phyloP scores from a whole-genome alignment of 2,329 filamentous ascomycete species.

The Cladosporium phlei region DNA sequence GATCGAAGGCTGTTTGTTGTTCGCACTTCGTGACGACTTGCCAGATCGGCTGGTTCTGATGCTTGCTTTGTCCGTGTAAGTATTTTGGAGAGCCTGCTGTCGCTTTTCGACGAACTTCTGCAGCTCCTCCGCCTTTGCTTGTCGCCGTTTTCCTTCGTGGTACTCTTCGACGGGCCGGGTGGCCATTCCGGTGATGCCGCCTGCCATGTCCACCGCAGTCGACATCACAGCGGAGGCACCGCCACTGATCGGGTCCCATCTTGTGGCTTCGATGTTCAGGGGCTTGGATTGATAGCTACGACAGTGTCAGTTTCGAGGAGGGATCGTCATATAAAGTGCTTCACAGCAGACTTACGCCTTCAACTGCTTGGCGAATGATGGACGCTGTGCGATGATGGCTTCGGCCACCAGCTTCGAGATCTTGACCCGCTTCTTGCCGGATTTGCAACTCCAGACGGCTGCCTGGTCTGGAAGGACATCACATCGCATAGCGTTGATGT shows the following conservation, averaged over 20 bases:
- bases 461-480: conserved; percentile 61
- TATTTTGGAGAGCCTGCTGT: too few species aligned
- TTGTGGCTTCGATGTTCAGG: conserved; percentile 46
- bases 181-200: not conserved
- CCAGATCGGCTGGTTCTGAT: not conserved
- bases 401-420: not conserved
- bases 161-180: not conserved
- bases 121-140: not conserved
- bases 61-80: too few species aligned
- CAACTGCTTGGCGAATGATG: not conserved
- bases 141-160: not conserved
- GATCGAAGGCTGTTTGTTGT: conserved; percentile 60
- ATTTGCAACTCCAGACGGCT: conserved; percentile 53
- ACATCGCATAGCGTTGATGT: conserved; percentile 57
- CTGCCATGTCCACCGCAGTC: not conserved
- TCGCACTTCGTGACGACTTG: conserved; percentile 62
- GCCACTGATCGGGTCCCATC: not conserved
- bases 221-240: not conserved
- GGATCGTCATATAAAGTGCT: not conserved
- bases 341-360: not conserved
- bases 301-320: too few species aligned
- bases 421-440: not conserved
- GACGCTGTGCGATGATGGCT: not conserved
- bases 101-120: not conserved
- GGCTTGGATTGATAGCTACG: conserved; percentile 64